A percentile compares a stretch with the other conserved stretches of the same genome.
Conservation (phyloP, 495 filamentous ascomycete species). For the Lasiosphaeria miniovina region DNA sequence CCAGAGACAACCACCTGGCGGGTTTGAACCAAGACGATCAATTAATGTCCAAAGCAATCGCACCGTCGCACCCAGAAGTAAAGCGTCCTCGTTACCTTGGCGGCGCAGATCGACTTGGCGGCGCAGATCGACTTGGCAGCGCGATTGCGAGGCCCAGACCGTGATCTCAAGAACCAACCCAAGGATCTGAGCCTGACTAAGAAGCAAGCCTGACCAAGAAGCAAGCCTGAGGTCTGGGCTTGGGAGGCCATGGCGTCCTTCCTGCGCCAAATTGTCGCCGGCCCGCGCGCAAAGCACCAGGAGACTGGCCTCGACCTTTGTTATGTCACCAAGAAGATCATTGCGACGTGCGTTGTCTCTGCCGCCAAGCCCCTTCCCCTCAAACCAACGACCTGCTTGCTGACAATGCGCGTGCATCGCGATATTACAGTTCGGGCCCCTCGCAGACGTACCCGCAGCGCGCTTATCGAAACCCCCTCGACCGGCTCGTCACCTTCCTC, state of each 20-base stretch:
- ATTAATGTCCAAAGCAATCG: no score
- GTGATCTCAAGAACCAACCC: no score
- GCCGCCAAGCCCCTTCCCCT: slow-evolving; percentile 1
- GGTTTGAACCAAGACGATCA: no score
- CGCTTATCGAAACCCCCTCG: slow-evolving; percentile 89
- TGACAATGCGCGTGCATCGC: not conserved
- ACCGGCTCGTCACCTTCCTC: slow-evolving; percentile 79
- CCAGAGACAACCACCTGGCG: no score
- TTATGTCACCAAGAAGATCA: slow-evolving; percentile 82
- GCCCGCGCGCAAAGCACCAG: slow-evolving; percentile 75
- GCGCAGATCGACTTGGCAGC: no score
- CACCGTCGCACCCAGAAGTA: no score
- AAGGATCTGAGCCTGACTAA: no score
- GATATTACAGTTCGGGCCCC: slow-evolving; percentile 67
- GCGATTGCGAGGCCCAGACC: no score
- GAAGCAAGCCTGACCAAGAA: no score
- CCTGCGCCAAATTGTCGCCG: slow-evolving; percentile 60
- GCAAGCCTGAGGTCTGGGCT: no score
- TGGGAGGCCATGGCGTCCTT: slow-evolving; percentile 46
- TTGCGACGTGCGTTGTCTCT: slow-evolving; percentile 52
- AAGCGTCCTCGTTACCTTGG: no score
- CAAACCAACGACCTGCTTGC: slow-evolving; percentile 5
- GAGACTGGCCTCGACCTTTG: slow-evolving; percentile 91
- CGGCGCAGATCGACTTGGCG: no score
- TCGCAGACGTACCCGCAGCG: slow-evolving; percentile 81